Conservation (phyloP, 306 rosid genomes). For the Astragalus glycyphyllos region DNA sequence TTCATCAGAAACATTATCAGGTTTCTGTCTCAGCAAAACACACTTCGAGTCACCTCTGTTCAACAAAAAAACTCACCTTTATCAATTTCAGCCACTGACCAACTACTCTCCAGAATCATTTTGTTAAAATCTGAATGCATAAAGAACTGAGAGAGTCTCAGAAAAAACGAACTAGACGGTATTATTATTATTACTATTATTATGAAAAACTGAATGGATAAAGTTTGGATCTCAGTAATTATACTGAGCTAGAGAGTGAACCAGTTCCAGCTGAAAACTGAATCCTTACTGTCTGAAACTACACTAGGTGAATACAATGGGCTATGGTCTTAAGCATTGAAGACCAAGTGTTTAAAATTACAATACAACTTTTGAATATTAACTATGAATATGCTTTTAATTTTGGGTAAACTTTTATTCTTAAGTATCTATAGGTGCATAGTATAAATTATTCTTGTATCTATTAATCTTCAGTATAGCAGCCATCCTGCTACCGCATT, state of each 20-base stretch:
- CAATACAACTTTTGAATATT: too few relatives aligned
- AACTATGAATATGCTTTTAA: background rate
- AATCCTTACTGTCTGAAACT: too few relatives aligned
- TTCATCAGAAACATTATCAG: background rate
- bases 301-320: too few relatives aligned
- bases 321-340: too few relatives aligned
- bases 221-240: too few relatives aligned
- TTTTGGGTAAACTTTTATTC: background rate
- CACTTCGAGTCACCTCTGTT: background rate
- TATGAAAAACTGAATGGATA: too few relatives aligned
- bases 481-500: background rate
- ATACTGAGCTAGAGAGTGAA: too few relatives aligned
- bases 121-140: background rate
- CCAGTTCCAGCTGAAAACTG: too few relatives aligned
- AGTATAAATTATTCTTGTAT: background rate
- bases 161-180: too few relatives aligned
- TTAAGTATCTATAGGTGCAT: background rate
- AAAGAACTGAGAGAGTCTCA: too few relatives aligned
- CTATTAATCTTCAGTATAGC: background rate
- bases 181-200: too few relatives aligned
- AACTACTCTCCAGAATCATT: background rate
- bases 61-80: background rate
- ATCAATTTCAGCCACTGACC: background rate
- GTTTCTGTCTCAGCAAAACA: background rate
- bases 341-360: too few relatives aligned